Evolutionary conservation across 805 yeast species (phyloP).

Genomic region (Nakazawaea anatomiae): DNA sequence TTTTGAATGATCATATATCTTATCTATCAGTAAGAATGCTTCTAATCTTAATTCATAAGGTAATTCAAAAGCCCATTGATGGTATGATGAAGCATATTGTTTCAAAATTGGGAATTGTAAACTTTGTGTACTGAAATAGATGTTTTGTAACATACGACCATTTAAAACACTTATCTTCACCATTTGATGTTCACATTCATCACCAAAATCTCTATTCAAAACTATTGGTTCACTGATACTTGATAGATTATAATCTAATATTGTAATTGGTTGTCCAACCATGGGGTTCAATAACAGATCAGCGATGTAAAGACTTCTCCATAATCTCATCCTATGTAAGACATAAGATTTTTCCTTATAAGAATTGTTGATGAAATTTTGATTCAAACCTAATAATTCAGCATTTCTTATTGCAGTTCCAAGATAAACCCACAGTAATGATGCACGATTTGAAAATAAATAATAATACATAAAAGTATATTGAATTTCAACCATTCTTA

Average conservation of each 20-base stretch:
- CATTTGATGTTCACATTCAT: slow-evolving; percentile 23
- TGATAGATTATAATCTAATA: slow-evolving; percentile 33
- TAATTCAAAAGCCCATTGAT: slow-evolving; percentile 27
- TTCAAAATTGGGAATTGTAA: slow-evolving; percentile 21
- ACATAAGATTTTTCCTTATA: slow-evolving; percentile 23
- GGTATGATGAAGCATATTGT: slow-evolving; percentile 29
- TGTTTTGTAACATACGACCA: slow-evolving; percentile 25
- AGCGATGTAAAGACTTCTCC: slow-evolving; percentile 27
- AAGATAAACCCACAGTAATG: slow-evolving; percentile 37
- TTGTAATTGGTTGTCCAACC: slow-evolving; percentile 31
- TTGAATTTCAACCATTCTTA: slow-evolving; percentile 31
- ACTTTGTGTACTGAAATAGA: slow-evolving; percentile 27
- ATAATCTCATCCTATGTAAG: slow-evolving; percentile 28
- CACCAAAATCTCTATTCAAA: slow-evolving; percentile 18
- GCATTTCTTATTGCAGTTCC: slow-evolving; percentile 38
- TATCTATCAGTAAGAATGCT: slow-evolving; percentile 17
- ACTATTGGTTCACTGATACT: slow-evolving; percentile 19
- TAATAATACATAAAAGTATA: slow-evolving; percentile 30
- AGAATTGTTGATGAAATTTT: slow-evolving; percentile 31
- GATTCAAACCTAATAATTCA: slow-evolving; percentile 34
- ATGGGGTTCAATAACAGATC: slow-evolving; percentile 28
- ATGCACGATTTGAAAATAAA: slow-evolving; percentile 32
- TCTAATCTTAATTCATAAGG: slow-evolving; percentile 25
- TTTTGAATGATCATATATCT: slow-evolving; percentile 10
- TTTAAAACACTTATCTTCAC: slow-evolving; percentile 23